Base-by-base conservation (phyloP, 345 rosid genomes). In the Citrus trifoliata region DNA sequence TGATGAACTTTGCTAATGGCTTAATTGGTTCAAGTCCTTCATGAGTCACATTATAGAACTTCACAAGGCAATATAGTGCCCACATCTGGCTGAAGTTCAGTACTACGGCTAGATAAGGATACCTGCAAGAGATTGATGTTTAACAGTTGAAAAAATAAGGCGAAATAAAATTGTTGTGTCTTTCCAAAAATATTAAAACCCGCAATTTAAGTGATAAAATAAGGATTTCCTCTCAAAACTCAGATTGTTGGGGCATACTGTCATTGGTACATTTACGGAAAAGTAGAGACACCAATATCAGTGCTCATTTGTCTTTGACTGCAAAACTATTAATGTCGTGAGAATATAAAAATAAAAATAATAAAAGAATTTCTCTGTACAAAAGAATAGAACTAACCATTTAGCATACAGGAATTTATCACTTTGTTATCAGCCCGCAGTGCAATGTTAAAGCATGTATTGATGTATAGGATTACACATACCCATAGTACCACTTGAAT, bases 81-180 rank as follows among this genome's bases (percentile, higher is more conserved):
- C 98, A 95, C 97, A 91, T 90, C 83, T 91, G 97, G 84, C 99
- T 95, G 85, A 95, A 95, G 90, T 95, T 95, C 78, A 92, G 78
- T 25, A 91, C 90, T 76, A 88, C 85, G 6, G 87, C 86, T 46
- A 95, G 84, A 87, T 90, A 91, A 2, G 98, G 95, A 80, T 95
- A 93, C 81, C 97, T 95, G 89, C 86, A 84, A 64, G 18, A 58
- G 28, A 74, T 37, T 21, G 6, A 1, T 0, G 13, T 72, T 18
- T 55, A 33, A 42, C 19, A 0, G 16, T 67, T 56, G 37, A 16
- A 18, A 63, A 27, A 35, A 62, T 48, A 7, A 65, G 28, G 27
- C 28, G 42, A 74, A 80, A 33, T 22, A 40, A 75, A 21, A 60
- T 30, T 28, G 40, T 46, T 51, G 25, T 66, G 35, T 32, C 16